Evolutionary conservation across 805 yeast genomes (phyloP).

Genomic region (Metschnikowia amazonensis): DNA sequence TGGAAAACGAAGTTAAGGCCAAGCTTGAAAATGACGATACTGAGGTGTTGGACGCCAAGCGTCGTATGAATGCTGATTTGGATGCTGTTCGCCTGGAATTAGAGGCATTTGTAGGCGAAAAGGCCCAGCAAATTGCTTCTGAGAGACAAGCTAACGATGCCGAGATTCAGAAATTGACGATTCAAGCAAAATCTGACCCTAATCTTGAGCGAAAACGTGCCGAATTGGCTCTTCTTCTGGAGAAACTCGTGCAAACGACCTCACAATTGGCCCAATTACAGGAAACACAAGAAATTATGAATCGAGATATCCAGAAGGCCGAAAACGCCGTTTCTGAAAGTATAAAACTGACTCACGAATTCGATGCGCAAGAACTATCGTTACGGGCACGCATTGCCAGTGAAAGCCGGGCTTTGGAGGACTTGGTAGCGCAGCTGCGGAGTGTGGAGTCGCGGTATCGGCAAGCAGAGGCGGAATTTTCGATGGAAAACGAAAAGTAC

Average conservation of each 20-base stretch:
- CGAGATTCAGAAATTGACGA: not conserved
- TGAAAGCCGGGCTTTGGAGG: not conserved
- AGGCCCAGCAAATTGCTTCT: not conserved
- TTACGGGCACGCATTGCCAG: not conserved
- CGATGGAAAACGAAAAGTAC: slow-evolving; percentile 17
- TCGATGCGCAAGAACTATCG: not conserved
- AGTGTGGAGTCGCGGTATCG: not conserved
- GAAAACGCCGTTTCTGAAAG: not conserved
- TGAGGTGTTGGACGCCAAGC: not conserved
- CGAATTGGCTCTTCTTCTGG: not conserved
- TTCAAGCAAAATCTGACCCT: not conserved
- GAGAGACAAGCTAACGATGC: not conserved
- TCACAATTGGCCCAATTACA: slow-evolving; percentile 1
- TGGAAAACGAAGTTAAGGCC: slow-evolving; percentile 32
- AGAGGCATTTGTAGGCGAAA: not conserved
- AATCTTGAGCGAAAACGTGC: not conserved
- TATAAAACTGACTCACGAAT: not conserved
- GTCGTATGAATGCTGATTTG: not conserved
- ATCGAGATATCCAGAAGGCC: not conserved
- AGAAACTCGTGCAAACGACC: not conserved
- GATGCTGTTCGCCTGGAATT: not conserved
- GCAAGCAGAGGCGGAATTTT: not conserved
- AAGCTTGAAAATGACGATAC: slow-evolving; percentile 23
- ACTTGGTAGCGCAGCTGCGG: not conserved
- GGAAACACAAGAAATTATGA: not conserved